Evolutionary conservation across 78 protist species (phyloP).

Genomic region (Monosiga brevicollis): DNA sequence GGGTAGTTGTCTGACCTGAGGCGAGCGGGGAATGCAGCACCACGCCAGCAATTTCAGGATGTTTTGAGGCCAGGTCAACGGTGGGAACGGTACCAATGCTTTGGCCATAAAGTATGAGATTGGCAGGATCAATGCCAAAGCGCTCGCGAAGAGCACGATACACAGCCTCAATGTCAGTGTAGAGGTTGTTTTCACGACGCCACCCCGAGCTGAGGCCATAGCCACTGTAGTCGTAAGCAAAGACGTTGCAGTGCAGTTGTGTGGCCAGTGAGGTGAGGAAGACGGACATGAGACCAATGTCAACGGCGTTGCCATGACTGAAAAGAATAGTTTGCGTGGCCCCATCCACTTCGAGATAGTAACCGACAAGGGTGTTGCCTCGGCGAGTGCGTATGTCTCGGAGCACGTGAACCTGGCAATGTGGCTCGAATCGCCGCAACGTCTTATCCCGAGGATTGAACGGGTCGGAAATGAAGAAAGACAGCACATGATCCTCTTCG

Average conservation of each 20-base stretch:
- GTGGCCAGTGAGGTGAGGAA: background rate
- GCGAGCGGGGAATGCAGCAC: too few relatives aligned
- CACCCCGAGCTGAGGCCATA: background rate
- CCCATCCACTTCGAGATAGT: background rate
- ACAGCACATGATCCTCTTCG: too few relatives aligned
- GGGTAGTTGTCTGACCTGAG: too few relatives aligned
- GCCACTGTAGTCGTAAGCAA: background rate
- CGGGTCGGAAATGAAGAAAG: too few relatives aligned
- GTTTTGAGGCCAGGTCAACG: background rate
- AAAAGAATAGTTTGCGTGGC: background rate
- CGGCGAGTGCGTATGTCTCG: background rate
- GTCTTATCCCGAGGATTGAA: too few relatives aligned
- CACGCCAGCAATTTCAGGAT: background rate
- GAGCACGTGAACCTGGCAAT: too few relatives aligned
- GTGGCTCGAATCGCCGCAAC: too few relatives aligned
- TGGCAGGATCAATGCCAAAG: background rate
- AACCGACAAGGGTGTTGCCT: background rate
- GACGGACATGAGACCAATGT: background rate
- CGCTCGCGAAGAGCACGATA: too few relatives aligned
- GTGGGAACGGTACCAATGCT: background rate
- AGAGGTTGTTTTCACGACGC: background rate
- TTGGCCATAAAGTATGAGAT: background rate
- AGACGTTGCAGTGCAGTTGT: background rate
- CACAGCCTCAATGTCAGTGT: background rate
- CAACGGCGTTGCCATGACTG: background rate